Base-by-base conservation (phyloP, 2,329 filamentous ascomycete genomes). In the Fusarium oxysporum region DNA sequence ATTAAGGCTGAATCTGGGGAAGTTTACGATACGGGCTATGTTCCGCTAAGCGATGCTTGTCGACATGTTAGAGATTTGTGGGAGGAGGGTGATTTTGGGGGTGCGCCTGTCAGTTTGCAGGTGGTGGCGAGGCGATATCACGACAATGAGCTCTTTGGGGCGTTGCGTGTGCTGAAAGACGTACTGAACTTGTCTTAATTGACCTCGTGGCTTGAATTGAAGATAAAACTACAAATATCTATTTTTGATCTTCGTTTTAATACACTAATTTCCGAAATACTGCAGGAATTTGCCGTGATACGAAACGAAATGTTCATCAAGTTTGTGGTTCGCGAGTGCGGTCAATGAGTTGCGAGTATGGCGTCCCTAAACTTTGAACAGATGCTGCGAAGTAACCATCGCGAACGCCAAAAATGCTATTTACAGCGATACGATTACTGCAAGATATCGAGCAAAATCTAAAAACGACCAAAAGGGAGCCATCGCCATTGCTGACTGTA, bases 81-180 rank as follows among this genome's bases (percentile, higher is more conserved):
- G 81, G 77, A 76, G 10, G 70, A 71, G 21, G 73, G 76, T 0
- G 76, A 80, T 38, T 83, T 82, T 55, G 76, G 78, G 41, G 80
- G 79, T 0, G 80, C 81, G 0, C 82, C 81, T 2, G 59, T 82
- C 0, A 69, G 75, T 4, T 48, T 83, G n/a, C 81, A 83, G 70
- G 62, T 83, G 10, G 77, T 82, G 17, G 78, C 77, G 12, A 73
- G 78, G 1, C 81, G 79, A 61, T 75, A 80, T 55, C 76, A 81
- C 19, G 82, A 84, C 4, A 82, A 79, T 33, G 71, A 80, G 35
- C 65, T 83, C 0, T 82, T 82, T 65, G 77, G 71, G 19, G 80
- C 78, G 11, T 37, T 81, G 3, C 62, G 50, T 8, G 45, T 72
- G 19, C 35, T 82, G 6, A 76, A 65, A 17, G 61, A 62, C 8